phyloP scores from a whole-genome alignment of 768 basidiomycete species.

The Suillus subalutaceus region DNA sequence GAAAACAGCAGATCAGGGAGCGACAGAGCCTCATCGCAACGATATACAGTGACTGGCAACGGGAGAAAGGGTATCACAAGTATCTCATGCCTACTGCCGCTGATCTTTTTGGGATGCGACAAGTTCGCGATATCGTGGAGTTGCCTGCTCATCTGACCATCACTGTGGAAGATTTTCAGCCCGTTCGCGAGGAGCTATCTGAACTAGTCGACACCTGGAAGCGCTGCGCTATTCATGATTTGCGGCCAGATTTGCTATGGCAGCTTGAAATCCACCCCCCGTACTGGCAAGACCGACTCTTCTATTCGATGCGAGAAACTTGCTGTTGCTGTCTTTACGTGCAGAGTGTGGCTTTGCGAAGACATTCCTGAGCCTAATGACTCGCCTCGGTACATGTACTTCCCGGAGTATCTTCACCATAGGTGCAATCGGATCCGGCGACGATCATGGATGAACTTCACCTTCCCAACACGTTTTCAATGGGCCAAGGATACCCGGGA shows the following conservation, averaged over 20 bases:
- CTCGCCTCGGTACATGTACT: conserved; percentile 24
- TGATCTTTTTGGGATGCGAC: background rate
- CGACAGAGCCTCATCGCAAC: background rate
- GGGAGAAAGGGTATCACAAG: background rate
- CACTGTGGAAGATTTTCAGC: conserved; percentile 4
- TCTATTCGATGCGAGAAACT: background rate
- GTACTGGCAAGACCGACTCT: conserved; percentile 18
- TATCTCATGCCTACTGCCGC: conserved; percentile 6
- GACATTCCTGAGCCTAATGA: background rate
- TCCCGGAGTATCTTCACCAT: conserved; percentile 11
- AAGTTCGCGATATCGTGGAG: conserved; percentile 1
- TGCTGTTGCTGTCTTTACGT: conserved; percentile 21
- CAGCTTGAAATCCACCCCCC: conserved; percentile 2
- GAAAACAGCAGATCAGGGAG: conserved; percentile 5
- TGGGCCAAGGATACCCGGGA: conserved; percentile 7
- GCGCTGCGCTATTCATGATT: conserved; percentile 7
- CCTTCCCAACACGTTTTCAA: background rate
- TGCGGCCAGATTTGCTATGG: conserved; percentile 5
- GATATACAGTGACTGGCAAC: conserved; percentile 8
- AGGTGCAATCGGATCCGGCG: conserved; percentile 11
- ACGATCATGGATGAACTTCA: background rate
- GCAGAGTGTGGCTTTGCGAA: background rate
- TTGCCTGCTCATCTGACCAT: conserved; percentile 2
- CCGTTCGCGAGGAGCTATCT: background rate
- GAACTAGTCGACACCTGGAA: background rate